Evolutionary conservation across 305 asterid species (phyloP).

Genomic region (Ilex paraguariensis): DNA sequence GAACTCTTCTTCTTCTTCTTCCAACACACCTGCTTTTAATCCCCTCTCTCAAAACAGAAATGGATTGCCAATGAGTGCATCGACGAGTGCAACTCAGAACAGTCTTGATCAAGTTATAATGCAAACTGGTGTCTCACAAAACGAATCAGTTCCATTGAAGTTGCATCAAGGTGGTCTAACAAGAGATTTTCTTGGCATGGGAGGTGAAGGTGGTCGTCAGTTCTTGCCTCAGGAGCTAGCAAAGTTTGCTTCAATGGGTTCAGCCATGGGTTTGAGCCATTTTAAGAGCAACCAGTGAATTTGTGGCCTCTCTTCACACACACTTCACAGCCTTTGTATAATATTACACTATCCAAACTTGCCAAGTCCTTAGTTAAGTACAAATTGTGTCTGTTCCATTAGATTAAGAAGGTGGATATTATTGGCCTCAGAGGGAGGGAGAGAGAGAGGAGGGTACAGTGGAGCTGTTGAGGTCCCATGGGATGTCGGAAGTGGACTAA

Average conservation of each 20-base stretch:
- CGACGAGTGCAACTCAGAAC: conserved; percentile 16
- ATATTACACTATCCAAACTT: too few species aligned
- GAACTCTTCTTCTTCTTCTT: conserved; percentile 40
- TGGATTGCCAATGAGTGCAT: conserved; percentile 3
- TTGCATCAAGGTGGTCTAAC: conserved; percentile 31
- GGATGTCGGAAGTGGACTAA: too few species aligned
- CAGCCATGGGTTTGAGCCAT: conserved; percentile 23
- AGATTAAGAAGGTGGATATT: too few species aligned
- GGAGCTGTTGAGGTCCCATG: too few species aligned
- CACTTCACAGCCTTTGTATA: too few species aligned
- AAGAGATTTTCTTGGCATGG: conserved; percentile 25
- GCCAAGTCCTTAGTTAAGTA: too few species aligned
- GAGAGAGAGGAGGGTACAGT: too few species aligned
- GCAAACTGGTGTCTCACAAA: neutral
- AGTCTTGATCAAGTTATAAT: conserved; percentile 9
- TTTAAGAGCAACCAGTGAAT: conserved; percentile 9
- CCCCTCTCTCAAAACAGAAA: conserved; percentile 22
- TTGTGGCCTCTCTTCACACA: too few species aligned
- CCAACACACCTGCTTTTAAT: conserved; percentile 31
- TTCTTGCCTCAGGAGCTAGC: conserved; percentile 14
- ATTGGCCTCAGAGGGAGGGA: too few species aligned
- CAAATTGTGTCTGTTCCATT: too few species aligned
- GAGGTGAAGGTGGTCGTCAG: conserved; percentile 17
- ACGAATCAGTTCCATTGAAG: conserved; percentile 17
- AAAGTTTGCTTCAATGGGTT: conserved; percentile 18